Evolutionary conservation across 2,329 filamentous ascomycete species (phyloP).

Genomic region (Talaromyces verruculosus): DNA sequence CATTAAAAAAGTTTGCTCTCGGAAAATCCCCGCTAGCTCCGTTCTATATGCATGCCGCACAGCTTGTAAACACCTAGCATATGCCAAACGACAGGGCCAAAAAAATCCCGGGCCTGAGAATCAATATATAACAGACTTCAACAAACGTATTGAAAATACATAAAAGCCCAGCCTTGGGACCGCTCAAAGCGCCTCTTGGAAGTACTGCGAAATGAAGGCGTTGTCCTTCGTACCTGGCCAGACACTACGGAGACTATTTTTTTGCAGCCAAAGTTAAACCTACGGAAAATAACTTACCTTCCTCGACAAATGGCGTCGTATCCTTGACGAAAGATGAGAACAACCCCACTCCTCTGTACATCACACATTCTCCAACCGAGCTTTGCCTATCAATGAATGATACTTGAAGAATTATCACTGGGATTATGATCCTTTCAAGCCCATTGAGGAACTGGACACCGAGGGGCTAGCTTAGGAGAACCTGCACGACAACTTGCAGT

Average conservation of each 20-base stretch:
- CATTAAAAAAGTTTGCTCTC: background rate
- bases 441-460: background rate
- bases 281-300: background rate
- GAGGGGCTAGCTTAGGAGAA: background rate
- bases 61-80: background rate
- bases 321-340: background rate
- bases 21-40: background rate
- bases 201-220: background rate
- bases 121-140: background rate
- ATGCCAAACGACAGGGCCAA: background rate
- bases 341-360: background rate
- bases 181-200: background rate
- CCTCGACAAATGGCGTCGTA: background rate
- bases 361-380: background rate
- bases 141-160: background rate
- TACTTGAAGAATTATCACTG: background rate
- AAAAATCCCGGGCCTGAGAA: background rate
- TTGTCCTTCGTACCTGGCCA: background rate
- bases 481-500: background rate
- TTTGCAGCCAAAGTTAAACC: background rate
- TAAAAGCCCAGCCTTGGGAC: background rate
- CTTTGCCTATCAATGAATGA: background rate
- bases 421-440: background rate
- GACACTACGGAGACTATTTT: background rate
- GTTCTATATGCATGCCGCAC: background rate